Conservation (phyloP, 495 filamentous ascomycete species). For the Neurospora sp. region DNA sequence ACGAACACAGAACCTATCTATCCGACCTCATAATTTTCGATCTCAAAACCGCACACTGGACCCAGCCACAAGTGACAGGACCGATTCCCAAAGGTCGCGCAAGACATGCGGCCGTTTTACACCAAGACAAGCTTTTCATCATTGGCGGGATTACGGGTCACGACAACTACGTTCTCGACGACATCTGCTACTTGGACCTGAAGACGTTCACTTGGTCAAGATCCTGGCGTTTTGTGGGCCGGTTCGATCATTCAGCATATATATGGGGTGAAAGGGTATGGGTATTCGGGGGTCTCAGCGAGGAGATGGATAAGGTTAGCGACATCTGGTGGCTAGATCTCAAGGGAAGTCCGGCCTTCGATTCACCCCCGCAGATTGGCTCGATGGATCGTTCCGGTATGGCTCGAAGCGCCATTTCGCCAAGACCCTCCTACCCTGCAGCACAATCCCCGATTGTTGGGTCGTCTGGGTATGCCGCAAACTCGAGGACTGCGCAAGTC, state of each 20-base stretch:
- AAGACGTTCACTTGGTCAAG: slow-evolving; percentile 98
- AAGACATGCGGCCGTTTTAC: slow-evolving; percentile 83
- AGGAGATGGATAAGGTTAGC: slow-evolving; percentile 89
- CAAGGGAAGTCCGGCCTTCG: slow-evolving; percentile 76
- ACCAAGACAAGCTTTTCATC: slow-evolving; percentile 94
- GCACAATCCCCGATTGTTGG: slow-evolving; percentile 35
- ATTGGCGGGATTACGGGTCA: slow-evolving; percentile 82
- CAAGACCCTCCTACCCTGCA: slow-evolving; percentile 32
- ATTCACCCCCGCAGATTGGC: slow-evolving; percentile 60
- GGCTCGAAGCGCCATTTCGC: slow-evolving; percentile 28
- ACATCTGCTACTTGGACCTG: slow-evolving; percentile 90
- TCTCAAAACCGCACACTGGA: slow-evolving; percentile 86
- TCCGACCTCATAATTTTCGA: slow-evolving; percentile 96
- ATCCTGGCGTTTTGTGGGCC: slow-evolving; percentile 85
- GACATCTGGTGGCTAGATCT: slow-evolving; percentile 97
- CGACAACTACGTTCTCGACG: slow-evolving; percentile 80
- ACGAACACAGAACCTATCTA: slow-evolving; percentile 90
- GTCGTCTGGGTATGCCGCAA: slow-evolving; percentile 73
- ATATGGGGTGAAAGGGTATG: slow-evolving; percentile 81
- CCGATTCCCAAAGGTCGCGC: slow-evolving; percentile 79
- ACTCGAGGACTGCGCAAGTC: slow-evolving; percentile 78
- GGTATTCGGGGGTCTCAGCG: slow-evolving; percentile 92
- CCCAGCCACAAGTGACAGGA: slow-evolving; percentile 75
- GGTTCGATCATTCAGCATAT: slow-evolving; percentile 90
- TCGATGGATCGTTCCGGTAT: slow-evolving; percentile 39